Evolutionary conservation across 805 yeast species (phyloP).

Genomic region (Grigorovia transvaalensis): DNA sequence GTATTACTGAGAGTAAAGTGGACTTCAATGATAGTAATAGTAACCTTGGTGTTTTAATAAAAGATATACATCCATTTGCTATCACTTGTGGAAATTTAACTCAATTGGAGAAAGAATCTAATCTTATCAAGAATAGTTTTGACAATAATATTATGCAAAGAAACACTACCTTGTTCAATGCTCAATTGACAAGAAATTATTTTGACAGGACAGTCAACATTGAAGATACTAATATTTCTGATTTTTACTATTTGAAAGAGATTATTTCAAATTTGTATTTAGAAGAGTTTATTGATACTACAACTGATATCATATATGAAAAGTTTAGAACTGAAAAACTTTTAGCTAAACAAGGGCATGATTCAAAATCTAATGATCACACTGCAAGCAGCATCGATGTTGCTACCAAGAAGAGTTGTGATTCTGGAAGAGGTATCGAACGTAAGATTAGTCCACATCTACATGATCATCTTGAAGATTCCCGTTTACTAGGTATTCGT

Average conservation of each 20-base stretch:
- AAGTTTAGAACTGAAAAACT: conserved; percentile 65
- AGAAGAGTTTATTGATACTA: conserved; percentile 71
- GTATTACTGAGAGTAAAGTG: not conserved
- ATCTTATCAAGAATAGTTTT: conserved; percentile 3
- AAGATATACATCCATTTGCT: conserved; percentile 51
- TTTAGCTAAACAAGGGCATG: conserved; percentile 18
- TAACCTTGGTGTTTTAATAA: conserved; percentile 25
- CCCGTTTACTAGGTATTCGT: no score
- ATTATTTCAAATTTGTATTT: conserved; percentile 68
- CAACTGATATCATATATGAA: conserved; percentile 69
- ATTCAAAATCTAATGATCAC: not conserved
- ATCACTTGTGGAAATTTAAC: conserved; percentile 45
- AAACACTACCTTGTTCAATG: not conserved
- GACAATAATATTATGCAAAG: not conserved
- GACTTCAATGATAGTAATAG: not conserved
- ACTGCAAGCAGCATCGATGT: not conserved
- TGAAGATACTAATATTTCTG: conserved; percentile 36
- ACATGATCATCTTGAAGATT: no score
- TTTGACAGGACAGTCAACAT: not conserved
- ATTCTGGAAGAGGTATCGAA: not conserved
- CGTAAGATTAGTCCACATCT: no score
- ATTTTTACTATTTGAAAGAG: conserved; percentile 60
- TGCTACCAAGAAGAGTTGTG: not conserved
- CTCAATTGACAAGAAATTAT: not conserved
- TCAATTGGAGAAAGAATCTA: not conserved